Percentiles rank a stretch among this genome's conserved stretches.
Evolutionary conservation across 495 filamentous ascomycete genomes (phyloP).

Genomic region (Penicillium silybi): DNA sequence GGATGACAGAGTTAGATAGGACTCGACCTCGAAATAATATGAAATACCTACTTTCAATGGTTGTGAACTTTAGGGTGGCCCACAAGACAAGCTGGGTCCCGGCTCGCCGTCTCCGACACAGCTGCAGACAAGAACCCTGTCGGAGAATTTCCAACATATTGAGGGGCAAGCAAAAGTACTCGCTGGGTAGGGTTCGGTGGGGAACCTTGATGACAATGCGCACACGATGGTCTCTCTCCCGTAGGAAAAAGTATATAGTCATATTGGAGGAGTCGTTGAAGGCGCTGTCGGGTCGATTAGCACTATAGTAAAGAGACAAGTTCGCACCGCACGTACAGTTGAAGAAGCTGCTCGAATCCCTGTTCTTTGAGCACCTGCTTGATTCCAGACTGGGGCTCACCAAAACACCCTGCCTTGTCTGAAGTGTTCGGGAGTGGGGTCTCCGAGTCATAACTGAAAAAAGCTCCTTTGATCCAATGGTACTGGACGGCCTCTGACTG

Average conservation of each 20-base stretch:
- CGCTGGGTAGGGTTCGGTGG: conserved; percentile 28
- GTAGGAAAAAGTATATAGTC: conserved; percentile 52
- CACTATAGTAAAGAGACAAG: neutral
- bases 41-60: conserved; percentile 51
- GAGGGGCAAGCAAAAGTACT: conserved; percentile 49
- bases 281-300: conserved; percentile 17
- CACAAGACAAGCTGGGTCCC: conserved; percentile 47
- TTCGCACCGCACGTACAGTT: conserved; percentile 37
- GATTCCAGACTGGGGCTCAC: conserved; percentile 35
- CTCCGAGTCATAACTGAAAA: conserved; percentile 32
- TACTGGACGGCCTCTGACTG: conserved; percentile 25
- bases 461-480: conserved; percentile 54
- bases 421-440: conserved; percentile 32
- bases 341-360: conserved; percentile 38
- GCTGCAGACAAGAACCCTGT: conserved; percentile 47
- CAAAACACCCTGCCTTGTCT: conserved; percentile 46
- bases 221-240: conserved; percentile 49
- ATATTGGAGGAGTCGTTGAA: conserved; percentile 44
- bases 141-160: conserved; percentile 53
- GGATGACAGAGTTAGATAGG: conserved; percentile 2
- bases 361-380: conserved; percentile 34
- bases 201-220: conserved; percentile 54
- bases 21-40: neutral
- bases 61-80: conserved; percentile 54
- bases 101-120: conserved; percentile 47